Base-by-base conservation (phyloP, 1,139 yeast species). In the Maudiozyma humilis region DNA sequence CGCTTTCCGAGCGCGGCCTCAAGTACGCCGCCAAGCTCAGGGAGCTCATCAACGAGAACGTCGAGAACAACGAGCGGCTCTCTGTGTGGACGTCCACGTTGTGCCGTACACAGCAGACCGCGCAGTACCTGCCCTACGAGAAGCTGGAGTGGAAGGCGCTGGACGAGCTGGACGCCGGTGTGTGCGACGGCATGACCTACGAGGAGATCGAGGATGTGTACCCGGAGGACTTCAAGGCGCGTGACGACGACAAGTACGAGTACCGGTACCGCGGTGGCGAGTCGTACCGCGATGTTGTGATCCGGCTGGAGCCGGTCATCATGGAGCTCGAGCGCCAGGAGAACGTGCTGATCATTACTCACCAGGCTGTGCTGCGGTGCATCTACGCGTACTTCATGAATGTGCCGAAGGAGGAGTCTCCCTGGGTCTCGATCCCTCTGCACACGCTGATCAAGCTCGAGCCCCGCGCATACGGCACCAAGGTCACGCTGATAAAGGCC, bases 321-420 rank as follows among this genome's bases (percentile, higher is more conserved):
- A 91, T 91, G 98, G 98, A 91, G 65, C 74, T 91, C 54, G 98
- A 91, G 66, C 80, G 97, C 49, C 97, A 91, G 66, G 98, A 91
- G 56, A 89, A 91, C 62, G 88, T 91, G 45, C 72, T 93, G 62
- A 91, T 91, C 51, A 93, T 93, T 37, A 93, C 98, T 14, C 99
- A 91, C 63, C 99, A 91, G 67, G 98, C 98, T 0, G 97, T 91
- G 18, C 72, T 91, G 55, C 77, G 99, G 57, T 91, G 99, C 63
- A 82, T 91, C 45, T 91, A 91, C 65, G 97, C 98, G 4, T 91
- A 93, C 64, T 91, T 89, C 62, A 93, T 91, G 97, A 91, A 91
- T 62, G 95, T 91, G 16, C 96, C 96, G 4, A 97, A 89, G 64
- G 96, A 91, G 57, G 93, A 88, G 62, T 78, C 89, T 48, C 99